A percentile compares a stretch with the other conserved stretches of the same genome.
These are phyloP conservation scores for Aspergillus hiratsukae DNA, from an alignment of 2,329 filamentous ascomycete genomes.

Conservation along the genomic window DNA sequence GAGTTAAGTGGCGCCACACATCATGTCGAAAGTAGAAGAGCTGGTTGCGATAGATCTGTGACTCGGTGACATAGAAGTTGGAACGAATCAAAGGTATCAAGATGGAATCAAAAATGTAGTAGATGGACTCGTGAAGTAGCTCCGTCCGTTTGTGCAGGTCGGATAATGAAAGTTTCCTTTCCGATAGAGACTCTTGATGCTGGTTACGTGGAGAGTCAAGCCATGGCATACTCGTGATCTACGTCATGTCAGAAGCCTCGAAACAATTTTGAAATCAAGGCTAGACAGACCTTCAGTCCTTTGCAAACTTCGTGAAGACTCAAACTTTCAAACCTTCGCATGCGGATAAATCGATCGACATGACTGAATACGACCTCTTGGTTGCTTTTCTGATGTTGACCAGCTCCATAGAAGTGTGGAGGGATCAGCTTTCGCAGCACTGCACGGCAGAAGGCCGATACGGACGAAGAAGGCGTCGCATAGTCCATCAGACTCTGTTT, in stretches of 20 bases:
- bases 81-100: conserved; percentile 79
- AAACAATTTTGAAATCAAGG: neutral
- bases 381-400: conserved; percentile 55
- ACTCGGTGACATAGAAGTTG: conserved; percentile 95
- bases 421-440: conserved; percentile 71
- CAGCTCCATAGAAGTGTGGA: conserved; percentile 65
- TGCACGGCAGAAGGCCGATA: conserved; percentile 84
- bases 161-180: conserved; percentile 59
- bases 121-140: conserved; percentile 78
- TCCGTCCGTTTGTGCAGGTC: conserved; percentile 74
- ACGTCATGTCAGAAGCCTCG: neutral
- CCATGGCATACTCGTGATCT: conserved; percentile 71
- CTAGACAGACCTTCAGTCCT: conserved; percentile 62
- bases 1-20: conserved; percentile 72
- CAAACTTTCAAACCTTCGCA: conserved; percentile 77
- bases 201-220: conserved; percentile 53
- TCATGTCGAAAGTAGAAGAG: conserved; percentile 96
- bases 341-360: conserved; percentile 70
- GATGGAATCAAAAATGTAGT: conserved; percentile 89
- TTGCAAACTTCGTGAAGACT: conserved; percentile 74
- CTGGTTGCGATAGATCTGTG: conserved; percentile 70
- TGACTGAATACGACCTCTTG: conserved; percentile 57
- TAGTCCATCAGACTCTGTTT: conserved; percentile 55
- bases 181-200: conserved; percentile 21
- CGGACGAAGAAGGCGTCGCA: conserved; percentile 62